phyloP scores from a whole-genome alignment of 2,329 filamentous ascomycete genomes.

The Aspergillus glaucus region DNA sequence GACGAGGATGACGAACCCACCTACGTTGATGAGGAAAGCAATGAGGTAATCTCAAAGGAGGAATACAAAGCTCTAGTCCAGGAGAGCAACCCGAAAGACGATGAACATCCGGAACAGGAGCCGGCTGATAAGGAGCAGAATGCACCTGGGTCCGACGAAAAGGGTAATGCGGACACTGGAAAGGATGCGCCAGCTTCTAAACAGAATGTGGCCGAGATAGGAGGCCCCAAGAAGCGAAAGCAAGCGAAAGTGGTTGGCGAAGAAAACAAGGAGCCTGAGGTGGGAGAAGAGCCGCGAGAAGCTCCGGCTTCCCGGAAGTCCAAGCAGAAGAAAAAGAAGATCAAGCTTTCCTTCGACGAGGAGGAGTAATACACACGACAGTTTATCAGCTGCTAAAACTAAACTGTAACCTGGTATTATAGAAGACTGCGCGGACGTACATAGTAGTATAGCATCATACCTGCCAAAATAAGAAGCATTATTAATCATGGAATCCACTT shows the following conservation, averaged over 20 bases:
- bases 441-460: conserved; percentile 1
- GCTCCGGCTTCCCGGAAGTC: conserved; percentile 24
- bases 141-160: conserved; percentile 7
- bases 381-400: background rate
- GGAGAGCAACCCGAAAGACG: conserved; percentile 14
- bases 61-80: conserved; percentile 36
- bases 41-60: conserved; percentile 39
- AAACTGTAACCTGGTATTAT: background rate
- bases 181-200: conserved; percentile 16
- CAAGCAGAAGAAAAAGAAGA: conserved; percentile 39
- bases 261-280: conserved; percentile 17
- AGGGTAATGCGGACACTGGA: conserved; percentile 9
- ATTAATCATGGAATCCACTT: conserved; percentile 2
- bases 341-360: conserved; percentile 43
- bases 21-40: conserved; percentile 40
- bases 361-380: conserved; percentile 11
- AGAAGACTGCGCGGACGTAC: background rate
- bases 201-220: conserved; percentile 36
- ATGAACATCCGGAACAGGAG: conserved; percentile 9
- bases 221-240: conserved; percentile 37
- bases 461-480: conserved; percentile 2
- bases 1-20: conserved; percentile 38
- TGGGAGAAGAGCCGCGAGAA: conserved; percentile 17
- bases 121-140: conserved; percentile 2
- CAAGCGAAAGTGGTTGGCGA: conserved; percentile 36